Conservation (phyloP, 225 moss, liverwort and hornwort genomes). For the Marchantia paleacea region DNA sequence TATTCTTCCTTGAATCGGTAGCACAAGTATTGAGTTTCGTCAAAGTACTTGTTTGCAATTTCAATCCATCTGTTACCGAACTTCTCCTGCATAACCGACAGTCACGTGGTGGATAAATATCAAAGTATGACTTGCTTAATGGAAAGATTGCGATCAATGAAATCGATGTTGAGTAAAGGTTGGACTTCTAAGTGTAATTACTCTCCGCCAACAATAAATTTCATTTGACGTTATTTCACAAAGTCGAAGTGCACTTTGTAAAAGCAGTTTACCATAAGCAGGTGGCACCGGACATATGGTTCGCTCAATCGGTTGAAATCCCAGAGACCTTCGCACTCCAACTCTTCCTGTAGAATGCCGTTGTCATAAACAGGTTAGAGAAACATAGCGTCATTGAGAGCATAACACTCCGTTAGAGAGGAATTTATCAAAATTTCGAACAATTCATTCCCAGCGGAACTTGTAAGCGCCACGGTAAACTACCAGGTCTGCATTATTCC, state of each 20-base stretch:
- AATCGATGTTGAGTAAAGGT: neutral
- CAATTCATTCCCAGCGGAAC: too few species aligned
- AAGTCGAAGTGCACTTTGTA: neutral
- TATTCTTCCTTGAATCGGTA: conserved; percentile 80
- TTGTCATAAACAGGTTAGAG: neutral
- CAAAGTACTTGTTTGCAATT: conserved; percentile 70
- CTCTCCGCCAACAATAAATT: neutral
- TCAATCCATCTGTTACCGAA: conserved; percentile 82
- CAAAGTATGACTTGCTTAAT: too few species aligned
- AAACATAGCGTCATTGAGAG: neutral
- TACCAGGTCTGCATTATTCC: too few species aligned
- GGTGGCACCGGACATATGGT: conserved; percentile 85
- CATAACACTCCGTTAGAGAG: too few species aligned
- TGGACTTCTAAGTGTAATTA: neutral
- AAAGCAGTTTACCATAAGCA: conserved; percentile 39
- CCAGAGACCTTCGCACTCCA: conserved; percentile 81
- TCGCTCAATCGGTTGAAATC: conserved; percentile 76
- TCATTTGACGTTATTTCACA: neutral
- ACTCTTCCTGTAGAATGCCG: conserved; percentile 54
- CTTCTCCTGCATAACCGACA: conserved; percentile 45
- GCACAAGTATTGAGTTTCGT: conserved; percentile 74
- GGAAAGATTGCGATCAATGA: too few species aligned
- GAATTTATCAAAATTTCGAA: too few species aligned
- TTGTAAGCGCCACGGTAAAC: too few species aligned
- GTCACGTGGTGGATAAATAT: too few species aligned